These are phyloP conservation scores for Botryotinia narcissicola DNA, from an alignment of 2,329 filamentous ascomycete genomes.

Conservation along the genomic window DNA sequence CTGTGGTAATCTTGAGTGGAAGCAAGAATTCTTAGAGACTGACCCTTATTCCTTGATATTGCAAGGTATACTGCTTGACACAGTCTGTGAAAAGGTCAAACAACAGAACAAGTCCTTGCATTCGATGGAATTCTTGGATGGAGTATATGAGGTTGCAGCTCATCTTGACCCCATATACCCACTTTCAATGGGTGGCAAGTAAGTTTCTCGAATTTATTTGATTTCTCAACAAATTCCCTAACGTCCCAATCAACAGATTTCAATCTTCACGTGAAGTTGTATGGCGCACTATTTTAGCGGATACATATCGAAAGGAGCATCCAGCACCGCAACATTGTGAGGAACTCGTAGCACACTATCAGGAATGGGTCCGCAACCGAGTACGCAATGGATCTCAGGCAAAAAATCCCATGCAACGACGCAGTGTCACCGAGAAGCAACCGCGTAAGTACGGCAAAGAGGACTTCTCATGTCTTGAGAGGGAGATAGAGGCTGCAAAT, in stretches of 20 bases:
- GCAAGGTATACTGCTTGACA: slow-evolving; percentile 10
- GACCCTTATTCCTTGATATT: not conserved
- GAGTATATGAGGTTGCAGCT: not conserved
- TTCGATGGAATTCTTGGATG: slow-evolving; percentile 2
- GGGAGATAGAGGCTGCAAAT: slow-evolving; percentile 13
- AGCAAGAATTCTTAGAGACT: not conserved
- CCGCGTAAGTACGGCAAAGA: not conserved
- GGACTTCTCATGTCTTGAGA: not conserved
- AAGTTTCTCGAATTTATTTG: not conserved
- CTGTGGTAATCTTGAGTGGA: slow-evolving; percentile 1
- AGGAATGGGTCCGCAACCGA: slow-evolving; percentile 5
- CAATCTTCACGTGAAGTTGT: slow-evolving; percentile 15
- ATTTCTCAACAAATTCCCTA: not conserved
- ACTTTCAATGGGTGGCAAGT: slow-evolving; percentile 10
- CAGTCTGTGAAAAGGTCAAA: not conserved
- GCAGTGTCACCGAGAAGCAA: not conserved
- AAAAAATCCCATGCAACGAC: slow-evolving; percentile 1
- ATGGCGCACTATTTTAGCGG: slow-evolving; percentile 10
- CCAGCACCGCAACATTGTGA: slow-evolving; percentile 7
- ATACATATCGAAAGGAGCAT: slow-evolving; percentile 8
- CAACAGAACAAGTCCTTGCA: not conserved
- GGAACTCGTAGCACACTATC: slow-evolving; percentile 11
- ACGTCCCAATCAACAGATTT: not conserved
- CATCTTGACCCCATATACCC: slow-evolving; percentile 10
- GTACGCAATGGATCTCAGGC: not conserved